Base-by-base conservation (phyloP, 805 yeast genomes). In the Zygosaccharomyces bisporus region DNA sequence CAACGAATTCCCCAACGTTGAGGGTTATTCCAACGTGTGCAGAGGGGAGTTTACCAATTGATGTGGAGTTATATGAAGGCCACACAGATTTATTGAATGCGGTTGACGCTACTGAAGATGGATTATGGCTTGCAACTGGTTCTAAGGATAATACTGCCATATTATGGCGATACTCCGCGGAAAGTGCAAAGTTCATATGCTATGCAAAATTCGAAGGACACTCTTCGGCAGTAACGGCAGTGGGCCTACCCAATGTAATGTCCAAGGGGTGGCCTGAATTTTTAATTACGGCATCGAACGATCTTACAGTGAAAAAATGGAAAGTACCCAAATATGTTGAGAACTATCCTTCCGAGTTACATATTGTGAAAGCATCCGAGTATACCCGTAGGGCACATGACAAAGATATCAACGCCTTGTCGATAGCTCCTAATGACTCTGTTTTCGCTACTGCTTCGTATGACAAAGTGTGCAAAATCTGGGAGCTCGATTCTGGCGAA, bases 331-430 rank as follows among this genome's bases (percentile, higher is more conserved):
- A 67, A 43, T 30, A 29, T 17, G 19, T 16, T 3, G 49, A 41
- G 27, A 41, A 41, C n/a, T 34, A 41, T 10, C 29, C 38, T 3
- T 53, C 56, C 14, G 54, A 55, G 4, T 55, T 67, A 3, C 53
- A 60, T 12, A 44, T 58, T 3, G 73, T 86, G 5, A 79, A 74
- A 54, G 69, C 73, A 2, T 85, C 96, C 2, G 88, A 81, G 43
- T 93, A 83, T 64, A 93, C 99, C 0, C 80, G 96, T 71, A 80
- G 90, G 58, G 98, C 97, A 1, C 99, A 93, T 63, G 98, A 93
- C 44, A 93, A 91, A 63, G 96, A 93, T 64, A 93, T 93, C 48
- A 95, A 93, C 58, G 77, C 91, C 2, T 69, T 93, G 42, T 96
- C 89, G 52, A 72, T 93, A 3, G 76, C 97, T n/a, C 95, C 96